Percentiles rank a stretch among this genome's conserved stretches.
Evolutionary conservation across 23 red algal species (phyloP).

Genomic region (Cyanidiococcus yangmingshanensis): DNA sequence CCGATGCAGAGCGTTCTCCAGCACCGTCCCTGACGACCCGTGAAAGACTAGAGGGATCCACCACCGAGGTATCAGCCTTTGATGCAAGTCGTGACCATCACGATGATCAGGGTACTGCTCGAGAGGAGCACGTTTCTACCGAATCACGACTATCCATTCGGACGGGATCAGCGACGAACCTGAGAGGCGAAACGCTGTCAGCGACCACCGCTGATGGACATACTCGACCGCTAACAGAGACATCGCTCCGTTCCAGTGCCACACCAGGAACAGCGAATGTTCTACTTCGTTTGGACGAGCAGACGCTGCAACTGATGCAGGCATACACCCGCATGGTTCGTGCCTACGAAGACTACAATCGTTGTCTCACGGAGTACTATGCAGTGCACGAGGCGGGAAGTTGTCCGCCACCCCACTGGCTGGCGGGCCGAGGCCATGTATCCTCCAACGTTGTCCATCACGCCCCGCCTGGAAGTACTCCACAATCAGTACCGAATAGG

Average conservation of each 20-base stretch:
- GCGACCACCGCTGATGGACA: too few species aligned
- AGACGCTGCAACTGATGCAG: neutral
- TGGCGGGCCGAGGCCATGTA: neutral
- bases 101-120: too few species aligned
- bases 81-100: too few species aligned
- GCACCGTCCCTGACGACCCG: neutral
- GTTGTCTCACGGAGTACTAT: neutral
- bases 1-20: neutral
- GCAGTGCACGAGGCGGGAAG: neutral
- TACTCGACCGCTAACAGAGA: too few species aligned
- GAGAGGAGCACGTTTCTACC: too few species aligned
- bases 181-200: too few species aligned
- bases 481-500: neutral
- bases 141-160: too few species aligned
- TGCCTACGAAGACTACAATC: slow-evolving; percentile 12
- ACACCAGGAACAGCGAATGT: too few species aligned
- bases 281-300: neutral
- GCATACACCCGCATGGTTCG: neutral
- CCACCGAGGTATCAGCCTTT: too few species aligned
- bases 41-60: neutral
- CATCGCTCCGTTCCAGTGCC: too few species aligned
- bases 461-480: neutral
- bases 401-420: neutral
- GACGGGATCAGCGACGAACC: too few species aligned
- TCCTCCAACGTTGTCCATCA: neutral